A percentile compares a stretch with the other conserved stretches of the same genome.
phyloP scores from a whole-genome alignment of 176 grass and related monocot species.

The Aegilops umbellulata region DNA sequence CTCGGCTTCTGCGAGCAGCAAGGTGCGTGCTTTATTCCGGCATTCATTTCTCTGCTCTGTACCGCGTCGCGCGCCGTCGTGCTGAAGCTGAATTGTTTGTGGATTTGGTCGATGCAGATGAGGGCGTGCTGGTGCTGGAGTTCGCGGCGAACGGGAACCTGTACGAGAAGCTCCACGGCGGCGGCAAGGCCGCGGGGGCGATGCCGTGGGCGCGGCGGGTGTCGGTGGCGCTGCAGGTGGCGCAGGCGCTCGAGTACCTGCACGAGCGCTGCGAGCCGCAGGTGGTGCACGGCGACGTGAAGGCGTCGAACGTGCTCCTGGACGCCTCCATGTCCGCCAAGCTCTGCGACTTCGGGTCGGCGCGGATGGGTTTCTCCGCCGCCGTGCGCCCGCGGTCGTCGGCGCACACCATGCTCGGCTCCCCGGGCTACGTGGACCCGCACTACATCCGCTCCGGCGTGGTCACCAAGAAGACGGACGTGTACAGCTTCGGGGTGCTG shows the following conservation, averaged over 20 bases:
- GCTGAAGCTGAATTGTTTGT: neutral
- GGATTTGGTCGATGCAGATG: constrained; percentile 48
- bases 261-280: constrained; percentile 85
- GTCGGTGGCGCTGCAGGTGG: constrained; percentile 64
- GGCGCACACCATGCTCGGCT: constrained; percentile 65
- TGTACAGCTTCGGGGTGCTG: constrained; percentile 96
- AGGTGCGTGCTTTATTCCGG: constrained; percentile 36
- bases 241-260: constrained; percentile 79
- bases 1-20: constrained; percentile 87
- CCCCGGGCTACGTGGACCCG: constrained; percentile 88
- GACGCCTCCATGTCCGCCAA: constrained; percentile 71
- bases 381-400: constrained; percentile 62
- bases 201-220: constrained; percentile 74
- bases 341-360: constrained; percentile 96
- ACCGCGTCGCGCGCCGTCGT: neutral
- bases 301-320: constrained; percentile 90
- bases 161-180: constrained; percentile 75
- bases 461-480: constrained; percentile 91
- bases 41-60: neutral
- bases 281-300: constrained; percentile 92
- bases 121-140: constrained; percentile 83
- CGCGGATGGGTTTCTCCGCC: constrained; percentile 86
- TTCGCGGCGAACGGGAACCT: constrained; percentile 91
- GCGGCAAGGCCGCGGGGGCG: constrained; percentile 15
- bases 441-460: constrained; percentile 91